A percentile compares a stretch with the other conserved stretches of the same genome.
phyloP scores from a whole-genome alignment of 2,329 filamentous ascomycete species.

The Neonectria sp. region DNA sequence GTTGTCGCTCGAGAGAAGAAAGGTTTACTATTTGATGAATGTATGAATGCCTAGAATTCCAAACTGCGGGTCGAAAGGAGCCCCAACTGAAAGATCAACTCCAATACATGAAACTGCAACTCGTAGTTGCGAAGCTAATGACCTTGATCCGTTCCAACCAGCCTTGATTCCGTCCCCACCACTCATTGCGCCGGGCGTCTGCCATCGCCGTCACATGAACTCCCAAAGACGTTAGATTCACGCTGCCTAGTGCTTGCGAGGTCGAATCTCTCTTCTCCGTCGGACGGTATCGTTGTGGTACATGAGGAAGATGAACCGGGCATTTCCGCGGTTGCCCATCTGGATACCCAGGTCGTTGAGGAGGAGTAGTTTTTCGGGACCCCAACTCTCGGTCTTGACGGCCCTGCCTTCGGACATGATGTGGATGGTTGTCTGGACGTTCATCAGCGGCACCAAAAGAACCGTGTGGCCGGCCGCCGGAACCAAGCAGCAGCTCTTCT shows the following conservation, averaged over 20 bases:
- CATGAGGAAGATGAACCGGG: not conserved
- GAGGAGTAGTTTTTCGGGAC: not conserved
- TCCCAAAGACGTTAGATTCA: not conserved
- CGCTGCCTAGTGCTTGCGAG: not conserved
- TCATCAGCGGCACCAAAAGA: not conserved
- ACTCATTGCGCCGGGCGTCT: not conserved
- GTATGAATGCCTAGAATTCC: not conserved
- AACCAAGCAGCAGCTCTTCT: not conserved
- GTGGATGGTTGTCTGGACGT: not conserved
- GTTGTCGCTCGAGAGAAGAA: not conserved
- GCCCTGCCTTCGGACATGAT: not conserved
- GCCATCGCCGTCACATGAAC: not conserved
- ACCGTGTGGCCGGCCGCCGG: not conserved
- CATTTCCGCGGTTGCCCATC: not conserved
- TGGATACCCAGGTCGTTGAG: not conserved
- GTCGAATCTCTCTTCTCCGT: not conserved
- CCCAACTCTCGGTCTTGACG: not conserved
- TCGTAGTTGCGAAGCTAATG: not conserved
- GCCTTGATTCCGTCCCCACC: not conserved
- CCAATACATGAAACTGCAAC: not conserved
- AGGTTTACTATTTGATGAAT: not conserved
- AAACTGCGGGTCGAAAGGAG: not conserved
- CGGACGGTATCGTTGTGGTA: not conserved
- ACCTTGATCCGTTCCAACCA: not conserved
- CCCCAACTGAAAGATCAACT: not conserved